Base-by-base conservation (phyloP, 441 rosid genomes). In the Francoa sonchifolia region DNA sequence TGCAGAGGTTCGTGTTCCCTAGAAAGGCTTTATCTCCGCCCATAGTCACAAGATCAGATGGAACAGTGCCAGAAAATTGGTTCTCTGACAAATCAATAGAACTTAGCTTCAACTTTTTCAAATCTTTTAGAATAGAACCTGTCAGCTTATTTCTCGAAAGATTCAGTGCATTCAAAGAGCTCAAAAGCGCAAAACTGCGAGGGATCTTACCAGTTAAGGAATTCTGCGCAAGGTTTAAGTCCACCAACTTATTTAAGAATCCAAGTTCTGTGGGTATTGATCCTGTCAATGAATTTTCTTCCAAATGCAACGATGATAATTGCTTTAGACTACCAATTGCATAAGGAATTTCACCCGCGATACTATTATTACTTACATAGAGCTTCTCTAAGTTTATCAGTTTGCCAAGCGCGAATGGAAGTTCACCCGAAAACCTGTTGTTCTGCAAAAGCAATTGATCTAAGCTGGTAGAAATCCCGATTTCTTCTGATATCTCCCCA, bases 141-240 rank as follows among this genome's bases (percentile, higher is more conserved):
- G 67, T 67, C 25, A 89, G 73, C 35, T 30, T 47, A 60, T 89
- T 89, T 17, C 66, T 50, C 5, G 97, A 89, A 53, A 89, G 70
- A 61, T 89, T 83, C 42, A 89, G 47, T 8, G 88, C 63, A 67
- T 81, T 89, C 51, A 89, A 67, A 28, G 73, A 68, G 66, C 44
- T 54, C 43, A 82, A 50, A 9, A 21, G 57, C 12, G 77, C 52
- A 52, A 84, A 23, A 8, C 65, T 32, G 2, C 2, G 17, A 0
- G 94, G 97, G 22, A 89, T 81, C 8, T 39, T 52, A 34, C 92
- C 97, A 32, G 38, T 66, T 19, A 84, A 58, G 2, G 68, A 63
- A 67, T 89, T 89, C n/a, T 16, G 35, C 15, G 94, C 82, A 13
- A 81, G 92, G 59, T 69, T 75, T 57, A 89, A 52, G 53, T 89